phyloP scores from a whole-genome alignment of 495 filamentous ascomycete species.

The Oidiodendron maius region DNA sequence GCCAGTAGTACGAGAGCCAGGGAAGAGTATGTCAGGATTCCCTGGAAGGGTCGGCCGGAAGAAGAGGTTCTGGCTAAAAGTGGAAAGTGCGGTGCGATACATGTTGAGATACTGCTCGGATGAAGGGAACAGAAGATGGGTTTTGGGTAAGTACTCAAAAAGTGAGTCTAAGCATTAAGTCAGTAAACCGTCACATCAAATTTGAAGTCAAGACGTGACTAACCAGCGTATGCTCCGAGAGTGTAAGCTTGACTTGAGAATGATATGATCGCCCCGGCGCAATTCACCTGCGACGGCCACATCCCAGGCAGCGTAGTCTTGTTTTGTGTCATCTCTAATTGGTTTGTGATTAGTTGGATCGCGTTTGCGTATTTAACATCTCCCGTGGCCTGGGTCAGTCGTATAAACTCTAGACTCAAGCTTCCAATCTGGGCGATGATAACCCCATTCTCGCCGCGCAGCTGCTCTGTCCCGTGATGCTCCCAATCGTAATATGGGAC shows the following conservation, averaged over 20 bases:
- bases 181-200: constrained; percentile 75
- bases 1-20: constrained; percentile 38
- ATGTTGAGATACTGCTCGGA: constrained; percentile 8
- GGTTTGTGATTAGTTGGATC: constrained; percentile 80
- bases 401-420: constrained; percentile 85
- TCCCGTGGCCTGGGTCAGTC: constrained; percentile 83
- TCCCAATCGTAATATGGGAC: neutral
- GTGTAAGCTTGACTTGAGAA: constrained; percentile 42
- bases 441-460: constrained; percentile 1
- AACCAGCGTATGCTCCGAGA: constrained; percentile 38
- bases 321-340: constrained; percentile 70
- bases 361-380: constrained; percentile 88
- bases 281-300: constrained; percentile 54
- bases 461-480: neutral
- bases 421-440: constrained; percentile 63
- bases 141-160: constrained; percentile 92
- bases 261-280: neutral
- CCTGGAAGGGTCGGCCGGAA: constrained; percentile 77
- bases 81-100: neutral
- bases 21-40: constrained; percentile 68
- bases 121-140: constrained; percentile 55
- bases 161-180: constrained; percentile 76
- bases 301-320: constrained; percentile 69
- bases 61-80: constrained; percentile 49
- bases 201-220: constrained; percentile 37